Percentiles rank a stretch among this genome's conserved stretches.
Conservation (phyloP, 2,329 filamentous ascomycete genomes). For the Fusarium piperis region DNA sequence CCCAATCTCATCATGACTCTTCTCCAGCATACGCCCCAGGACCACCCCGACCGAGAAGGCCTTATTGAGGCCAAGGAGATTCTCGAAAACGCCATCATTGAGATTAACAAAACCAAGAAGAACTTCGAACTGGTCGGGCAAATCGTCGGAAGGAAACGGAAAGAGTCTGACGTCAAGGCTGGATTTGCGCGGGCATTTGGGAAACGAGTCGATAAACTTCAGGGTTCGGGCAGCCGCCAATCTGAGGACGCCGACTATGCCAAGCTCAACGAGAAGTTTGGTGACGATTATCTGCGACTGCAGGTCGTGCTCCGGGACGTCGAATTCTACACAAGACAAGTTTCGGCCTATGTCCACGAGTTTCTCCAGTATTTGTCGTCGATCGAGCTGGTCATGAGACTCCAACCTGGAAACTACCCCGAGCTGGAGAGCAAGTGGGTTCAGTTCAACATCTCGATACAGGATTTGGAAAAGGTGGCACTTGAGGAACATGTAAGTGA, state of each 20-base stretch:
- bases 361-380: conserved; percentile 83
- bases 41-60: conserved; percentile 82
- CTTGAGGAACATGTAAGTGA: conserved; percentile 82
- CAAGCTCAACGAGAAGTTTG: conserved; percentile 84
- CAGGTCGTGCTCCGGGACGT: conserved; percentile 94
- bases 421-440: conserved; percentile 96
- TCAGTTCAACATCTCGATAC: conserved; percentile 86
- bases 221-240: conserved; percentile 68
- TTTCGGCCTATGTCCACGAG: conserved; percentile 80
- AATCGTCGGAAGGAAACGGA: conserved; percentile 85
- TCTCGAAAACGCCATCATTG: conserved; percentile 75
- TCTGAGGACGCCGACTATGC: conserved; percentile 86
- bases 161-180: conserved; percentile 87
- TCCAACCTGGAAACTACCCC: conserved; percentile 76
- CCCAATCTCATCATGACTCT: conserved; percentile 85
- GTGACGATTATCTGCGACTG: conserved; percentile 89
- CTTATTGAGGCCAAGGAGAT: conserved; percentile 64
- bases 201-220: conserved; percentile 84
- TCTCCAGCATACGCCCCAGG: conserved; percentile 78
- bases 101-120: conserved; percentile 96
- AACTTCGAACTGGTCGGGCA: conserved; percentile 92
- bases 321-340: conserved; percentile 89
- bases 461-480: conserved; percentile 84
- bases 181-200: conserved; percentile 90
- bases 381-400: conserved; percentile 82